A percentile compares a stretch with the other conserved stretches of the same genome.
Conservation (phyloP, 2,329 filamentous ascomycete genomes). For the Myotisia sp. region DNA sequence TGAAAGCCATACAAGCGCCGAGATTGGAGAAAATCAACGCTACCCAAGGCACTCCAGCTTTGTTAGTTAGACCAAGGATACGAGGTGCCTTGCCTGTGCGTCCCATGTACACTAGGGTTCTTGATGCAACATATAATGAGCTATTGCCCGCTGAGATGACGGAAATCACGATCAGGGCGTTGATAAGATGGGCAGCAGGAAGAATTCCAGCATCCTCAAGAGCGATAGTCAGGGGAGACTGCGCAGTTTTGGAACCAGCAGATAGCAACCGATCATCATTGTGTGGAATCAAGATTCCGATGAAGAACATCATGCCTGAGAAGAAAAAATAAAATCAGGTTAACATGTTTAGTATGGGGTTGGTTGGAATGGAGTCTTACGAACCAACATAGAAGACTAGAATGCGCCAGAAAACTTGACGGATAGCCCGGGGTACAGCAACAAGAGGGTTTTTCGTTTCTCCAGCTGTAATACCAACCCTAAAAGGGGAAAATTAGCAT, state of each 20-base stretch:
- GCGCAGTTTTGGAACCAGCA: slow-evolving; percentile 47
- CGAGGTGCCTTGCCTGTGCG: slow-evolving; percentile 56
- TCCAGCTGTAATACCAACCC: slow-evolving; percentile 25
- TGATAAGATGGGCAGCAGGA: slow-evolving; percentile 60
- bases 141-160: slow-evolving; percentile 59
- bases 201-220: slow-evolving; percentile 61
- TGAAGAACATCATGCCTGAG: slow-evolving; percentile 57
- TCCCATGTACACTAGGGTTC: slow-evolving; percentile 63
- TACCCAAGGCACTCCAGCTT: slow-evolving; percentile 45
- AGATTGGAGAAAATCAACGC: slow-evolving; percentile 56
- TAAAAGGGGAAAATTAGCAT: slow-evolving; percentile 5
- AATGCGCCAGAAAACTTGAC: slow-evolving; percentile 30
- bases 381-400: slow-evolving; percentile 45
- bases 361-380: neutral
- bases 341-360: neutral
- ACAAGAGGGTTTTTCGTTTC: slow-evolving; percentile 30
- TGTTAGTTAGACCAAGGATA: slow-evolving; percentile 54
- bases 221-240: slow-evolving; percentile 60
- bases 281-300: slow-evolving; percentile 58
- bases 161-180: slow-evolving; percentile 61
- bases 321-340: no score
- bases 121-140: slow-evolving; percentile 62
- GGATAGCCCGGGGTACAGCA: slow-evolving; percentile 33
- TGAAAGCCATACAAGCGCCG: slow-evolving; percentile 39
- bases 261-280: slow-evolving; percentile 51